Evolutionary conservation across 352 stramenopile species (phyloP).

Genomic region (Blastocystis sp.): DNA sequence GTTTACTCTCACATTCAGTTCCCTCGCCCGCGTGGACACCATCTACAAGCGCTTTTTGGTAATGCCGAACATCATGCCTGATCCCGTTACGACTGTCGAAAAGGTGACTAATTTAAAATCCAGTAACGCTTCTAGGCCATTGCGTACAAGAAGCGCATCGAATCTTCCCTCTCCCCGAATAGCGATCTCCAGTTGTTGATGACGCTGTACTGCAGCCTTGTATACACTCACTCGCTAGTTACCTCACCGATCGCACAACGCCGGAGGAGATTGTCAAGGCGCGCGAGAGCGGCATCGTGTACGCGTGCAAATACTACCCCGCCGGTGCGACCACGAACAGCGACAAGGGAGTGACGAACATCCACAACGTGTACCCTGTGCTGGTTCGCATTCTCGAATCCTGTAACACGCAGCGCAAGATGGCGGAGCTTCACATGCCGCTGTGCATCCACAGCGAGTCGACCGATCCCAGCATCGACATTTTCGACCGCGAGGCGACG

Average conservation of each 20-base stretch:
- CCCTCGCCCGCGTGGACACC: conserved; percentile 36
- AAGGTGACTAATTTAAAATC: background rate
- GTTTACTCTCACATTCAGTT: background rate
- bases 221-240: conserved; percentile 61
- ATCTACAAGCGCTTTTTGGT: conserved; percentile 72
- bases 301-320: conserved; percentile 93
- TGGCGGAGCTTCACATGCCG: conserved; percentile 74
- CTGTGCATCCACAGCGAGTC: conserved; percentile 90
- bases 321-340: conserved; percentile 95
- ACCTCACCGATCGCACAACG: conserved; percentile 92
- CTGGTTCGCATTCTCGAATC: conserved; percentile 66
- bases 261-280: conserved; percentile 84
- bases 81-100: conserved; percentile 77
- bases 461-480: conserved; percentile 80
- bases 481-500: conserved; percentile 89
- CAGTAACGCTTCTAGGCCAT: conserved; percentile 66
- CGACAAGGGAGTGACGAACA: conserved; percentile 86
- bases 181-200: conserved; percentile 81
- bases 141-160: conserved; percentile 87
- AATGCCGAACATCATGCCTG: conserved; percentile 96
- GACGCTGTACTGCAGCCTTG: conserved; percentile 66
- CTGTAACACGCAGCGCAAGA: conserved; percentile 61
- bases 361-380: conserved; percentile 81
- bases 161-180: conserved; percentile 64
- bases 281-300: conserved; percentile 73